Conservation (phyloP, 257 asterid species). For the Sherardia arvensis region DNA sequence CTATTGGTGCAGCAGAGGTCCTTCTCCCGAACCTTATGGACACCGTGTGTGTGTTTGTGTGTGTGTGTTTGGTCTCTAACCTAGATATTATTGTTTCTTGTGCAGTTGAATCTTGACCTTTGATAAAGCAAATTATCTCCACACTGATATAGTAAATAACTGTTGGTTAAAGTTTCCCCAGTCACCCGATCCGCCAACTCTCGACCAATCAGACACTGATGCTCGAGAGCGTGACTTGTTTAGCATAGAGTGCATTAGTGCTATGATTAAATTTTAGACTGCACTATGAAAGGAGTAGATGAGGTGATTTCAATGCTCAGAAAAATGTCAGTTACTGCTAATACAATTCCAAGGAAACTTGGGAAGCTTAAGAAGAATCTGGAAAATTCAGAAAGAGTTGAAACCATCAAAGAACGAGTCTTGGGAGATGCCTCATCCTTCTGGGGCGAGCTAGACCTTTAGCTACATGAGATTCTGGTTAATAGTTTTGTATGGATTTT, state of each 20-base stretch:
- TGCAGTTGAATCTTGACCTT: slow-evolving; percentile 90
- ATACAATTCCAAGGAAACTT: slow-evolving; percentile 19
- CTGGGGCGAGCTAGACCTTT: slow-evolving; percentile 36
- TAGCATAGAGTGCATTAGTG: slow-evolving; percentile 66
- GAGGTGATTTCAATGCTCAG: slow-evolving; percentile 38
- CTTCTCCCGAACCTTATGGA: not conserved
- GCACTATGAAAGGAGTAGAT: slow-evolving; percentile 48
- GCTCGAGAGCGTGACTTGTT: slow-evolving; percentile 65
- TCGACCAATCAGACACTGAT: slow-evolving; percentile 42
- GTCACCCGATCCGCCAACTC: slow-evolving; percentile 64
- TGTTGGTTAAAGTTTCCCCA: slow-evolving; percentile 83
- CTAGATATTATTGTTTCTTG: slow-evolving; percentile 6
- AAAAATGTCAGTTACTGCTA: slow-evolving; percentile 25
- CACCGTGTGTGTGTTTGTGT: not conserved
- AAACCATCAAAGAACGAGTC: slow-evolving; percentile 25
- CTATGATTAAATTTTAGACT: slow-evolving; percentile 48
- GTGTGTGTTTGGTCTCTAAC: too few relatives aligned
- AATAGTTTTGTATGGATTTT: slow-evolving; percentile 52
- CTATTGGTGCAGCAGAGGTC: slow-evolving; percentile 99
- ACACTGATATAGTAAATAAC: slow-evolving; percentile 47
- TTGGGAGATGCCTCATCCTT: slow-evolving; percentile 37
- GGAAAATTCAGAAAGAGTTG: not conserved
- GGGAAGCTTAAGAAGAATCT: slow-evolving; percentile 23
- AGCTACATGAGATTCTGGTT: slow-evolving; percentile 63
- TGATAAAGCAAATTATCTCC: slow-evolving; percentile 92